Evolutionary conservation across 1,284 basidiomycete genomes (phyloP).

Genomic region (Pulveroboletus sp.): DNA sequence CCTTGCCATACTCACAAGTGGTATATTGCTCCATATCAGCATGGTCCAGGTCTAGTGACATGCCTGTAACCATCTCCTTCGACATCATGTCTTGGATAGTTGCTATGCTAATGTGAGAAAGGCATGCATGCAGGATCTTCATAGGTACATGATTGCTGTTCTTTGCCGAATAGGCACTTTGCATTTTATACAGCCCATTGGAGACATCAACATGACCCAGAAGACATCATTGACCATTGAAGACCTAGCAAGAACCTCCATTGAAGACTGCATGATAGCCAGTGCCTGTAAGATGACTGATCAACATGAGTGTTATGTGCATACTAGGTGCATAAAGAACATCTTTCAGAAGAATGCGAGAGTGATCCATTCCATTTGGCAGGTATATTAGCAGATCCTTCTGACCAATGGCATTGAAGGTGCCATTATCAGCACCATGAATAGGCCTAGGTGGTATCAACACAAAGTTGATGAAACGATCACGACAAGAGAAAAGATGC

Average conservation of each 20-base stretch:
- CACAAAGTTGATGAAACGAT: slow-evolving; percentile 36
- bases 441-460: slow-evolving; percentile 25
- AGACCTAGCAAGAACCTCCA: not conserved
- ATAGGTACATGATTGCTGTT: not conserved
- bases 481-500: slow-evolving; percentile 42
- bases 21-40: no score
- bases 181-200: not conserved
- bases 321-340: slow-evolving; percentile 39
- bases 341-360: slow-evolving; percentile 35
- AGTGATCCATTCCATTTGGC: slow-evolving; percentile 34
- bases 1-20: no score
- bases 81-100: no score
- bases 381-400: slow-evolving; percentile 40
- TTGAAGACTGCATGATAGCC: not conserved
- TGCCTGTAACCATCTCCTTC: no score
- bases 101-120: no score
- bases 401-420: slow-evolving; percentile 37
- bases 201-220: not conserved
- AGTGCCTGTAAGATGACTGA: slow-evolving; percentile 32
- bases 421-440: slow-evolving; percentile 29
- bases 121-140: no score
- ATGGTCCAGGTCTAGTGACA: no score
- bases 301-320: slow-evolving; percentile 38
- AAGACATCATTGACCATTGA: not conserved
- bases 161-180: not conserved